phyloP scores from a whole-genome alignment of 176 grass and related monocot species.

The Ensete ventricosum region DNA sequence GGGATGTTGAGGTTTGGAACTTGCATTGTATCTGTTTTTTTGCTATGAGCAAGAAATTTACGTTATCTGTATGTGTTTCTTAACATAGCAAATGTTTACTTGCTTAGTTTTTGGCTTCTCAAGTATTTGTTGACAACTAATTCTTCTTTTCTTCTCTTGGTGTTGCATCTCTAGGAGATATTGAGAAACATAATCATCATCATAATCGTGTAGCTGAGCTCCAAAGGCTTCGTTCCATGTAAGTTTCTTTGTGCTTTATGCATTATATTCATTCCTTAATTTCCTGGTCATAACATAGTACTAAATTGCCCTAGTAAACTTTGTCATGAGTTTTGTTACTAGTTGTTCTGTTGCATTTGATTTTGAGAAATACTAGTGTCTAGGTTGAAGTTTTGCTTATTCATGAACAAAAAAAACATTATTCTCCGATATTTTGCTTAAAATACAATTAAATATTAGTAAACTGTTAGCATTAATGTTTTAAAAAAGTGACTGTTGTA shows the following conservation, averaged over 20 bases:
- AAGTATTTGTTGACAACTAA: background rate
- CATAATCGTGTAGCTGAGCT: conserved; percentile 17
- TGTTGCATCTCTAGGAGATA: conserved; percentile 4
- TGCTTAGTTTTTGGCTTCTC: background rate
- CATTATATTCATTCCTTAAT: background rate
- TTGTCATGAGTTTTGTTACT: too few species aligned
- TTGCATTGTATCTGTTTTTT: too few species aligned
- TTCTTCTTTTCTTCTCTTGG: background rate
- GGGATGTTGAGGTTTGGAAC: too few species aligned
- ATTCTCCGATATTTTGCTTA: too few species aligned
- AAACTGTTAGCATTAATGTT: too few species aligned
- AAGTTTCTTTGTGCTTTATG: background rate
- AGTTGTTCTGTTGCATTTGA: too few species aligned
- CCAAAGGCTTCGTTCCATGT: conserved; percentile 15
- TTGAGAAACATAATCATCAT: conserved; percentile 13
- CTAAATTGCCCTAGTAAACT: too few species aligned
- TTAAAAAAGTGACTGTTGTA: too few species aligned
- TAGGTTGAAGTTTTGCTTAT: background rate
- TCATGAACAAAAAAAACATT: background rate
- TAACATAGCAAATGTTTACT: background rate
- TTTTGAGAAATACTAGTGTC: too few species aligned
- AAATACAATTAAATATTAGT: too few species aligned
- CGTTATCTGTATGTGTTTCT: too few species aligned
- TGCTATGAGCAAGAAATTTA: too few species aligned
- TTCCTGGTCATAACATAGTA: background rate